Evolutionary conservation across 164 flowering plant genomes (phyloP).

Genomic region (Vitis riparia): DNA sequence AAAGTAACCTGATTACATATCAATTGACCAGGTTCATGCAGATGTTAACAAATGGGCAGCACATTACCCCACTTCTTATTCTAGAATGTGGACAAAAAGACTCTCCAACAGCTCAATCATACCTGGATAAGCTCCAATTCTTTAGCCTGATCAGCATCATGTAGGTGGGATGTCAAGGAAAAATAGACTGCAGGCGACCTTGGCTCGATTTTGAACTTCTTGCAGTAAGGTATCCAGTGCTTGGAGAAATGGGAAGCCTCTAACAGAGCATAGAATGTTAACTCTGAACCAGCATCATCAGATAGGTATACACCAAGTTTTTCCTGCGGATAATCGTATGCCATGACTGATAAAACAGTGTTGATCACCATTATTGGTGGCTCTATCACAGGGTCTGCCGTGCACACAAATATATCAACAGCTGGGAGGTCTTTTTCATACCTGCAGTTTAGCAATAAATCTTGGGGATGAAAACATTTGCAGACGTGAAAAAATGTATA

Average conservation of each 20-base stretch:
- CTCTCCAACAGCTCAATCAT: not conserved
- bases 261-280: conserved; percentile 26
- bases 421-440: conserved; percentile 25
- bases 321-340: conserved; percentile 29
- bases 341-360: conserved; percentile 34
- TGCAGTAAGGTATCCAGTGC: conserved; percentile 34
- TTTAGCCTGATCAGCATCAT: not conserved
- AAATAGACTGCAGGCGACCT: conserved; percentile 36
- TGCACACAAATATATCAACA: conserved; percentile 35
- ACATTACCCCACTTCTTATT: too few species aligned
- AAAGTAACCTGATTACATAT: too few species aligned
- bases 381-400: conserved; percentile 30
- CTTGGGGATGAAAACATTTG: not conserved
- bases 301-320: conserved; percentile 30
- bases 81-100: not conserved
- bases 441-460: conserved; percentile 7
- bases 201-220: conserved; percentile 25
- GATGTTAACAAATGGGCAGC: too few species aligned
- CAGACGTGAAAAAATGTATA: not conserved
- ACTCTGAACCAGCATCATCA: conserved; percentile 30
- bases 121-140: conserved; percentile 16
- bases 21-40: too few species aligned
- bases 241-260: conserved; percentile 25
- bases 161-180: not conserved
- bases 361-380: conserved; percentile 34